Percentiles rank a stretch among this genome's conserved stretches.
These are phyloP conservation scores for Klebsormidium nitens DNA, from an alignment of 139 green algal genomes.

Conservation along the genomic window DNA sequence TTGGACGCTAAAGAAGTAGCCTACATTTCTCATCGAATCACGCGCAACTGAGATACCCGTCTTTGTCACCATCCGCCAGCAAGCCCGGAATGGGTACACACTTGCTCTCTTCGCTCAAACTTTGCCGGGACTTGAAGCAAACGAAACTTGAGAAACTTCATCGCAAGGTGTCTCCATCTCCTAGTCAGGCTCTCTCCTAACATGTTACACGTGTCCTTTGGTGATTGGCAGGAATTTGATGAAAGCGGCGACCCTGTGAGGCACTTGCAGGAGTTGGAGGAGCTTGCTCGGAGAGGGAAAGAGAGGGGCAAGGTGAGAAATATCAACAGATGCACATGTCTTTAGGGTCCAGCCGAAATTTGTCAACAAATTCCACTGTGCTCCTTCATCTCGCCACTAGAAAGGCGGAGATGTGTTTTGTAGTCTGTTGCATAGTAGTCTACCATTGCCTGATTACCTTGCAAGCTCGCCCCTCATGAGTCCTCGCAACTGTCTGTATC, in stretches of 20 bases:
- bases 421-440: not conserved
- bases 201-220: not conserved
- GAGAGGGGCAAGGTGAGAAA: conserved; percentile 51
- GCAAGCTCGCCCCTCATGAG: not conserved
- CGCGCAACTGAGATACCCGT: too few species aligned
- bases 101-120: too few species aligned
- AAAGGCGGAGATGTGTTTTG: not conserved
- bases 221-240: conserved; percentile 57
- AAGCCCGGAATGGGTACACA: too few species aligned
- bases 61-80: too few species aligned
- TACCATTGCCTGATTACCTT: conserved; percentile 16
- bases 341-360: too few species aligned
- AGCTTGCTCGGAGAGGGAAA: conserved; percentile 47
- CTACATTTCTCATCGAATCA: too few species aligned
- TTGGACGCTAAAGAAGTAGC: too few species aligned
- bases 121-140: too few species aligned
- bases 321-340: not conserved
- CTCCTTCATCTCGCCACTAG: not conserved
- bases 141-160: too few species aligned
- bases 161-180: not conserved
- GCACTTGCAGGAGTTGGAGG: conserved; percentile 25
- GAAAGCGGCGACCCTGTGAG: conserved; percentile 29
- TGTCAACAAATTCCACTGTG: conserved; percentile 5
- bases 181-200: not conserved
- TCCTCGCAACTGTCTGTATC: not conserved